Base-by-base conservation (phyloP, 2,329 filamentous ascomycete species). In the Aspergillus arachidicola region DNA sequence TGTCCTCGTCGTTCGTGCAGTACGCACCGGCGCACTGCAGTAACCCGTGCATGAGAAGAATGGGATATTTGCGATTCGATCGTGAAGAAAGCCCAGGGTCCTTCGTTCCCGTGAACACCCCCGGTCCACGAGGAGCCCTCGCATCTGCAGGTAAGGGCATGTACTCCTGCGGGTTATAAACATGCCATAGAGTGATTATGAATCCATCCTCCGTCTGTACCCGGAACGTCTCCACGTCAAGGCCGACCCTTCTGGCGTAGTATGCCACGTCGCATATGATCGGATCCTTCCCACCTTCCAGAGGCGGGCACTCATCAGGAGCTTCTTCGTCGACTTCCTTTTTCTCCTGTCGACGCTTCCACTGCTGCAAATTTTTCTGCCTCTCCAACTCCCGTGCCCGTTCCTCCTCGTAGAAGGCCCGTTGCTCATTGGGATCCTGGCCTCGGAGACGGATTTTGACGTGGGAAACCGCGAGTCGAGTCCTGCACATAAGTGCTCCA, bases 181-280 rank as follows among this genome's bases (percentile, higher is more conserved):
- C 84, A 75, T 97, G 94, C 89, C 92, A 96, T 1, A 97, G 83
- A 26, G 91, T 88, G 65, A 97, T 91, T 53, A 97, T 87, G 74
- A 97, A 97, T 0, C 94, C 94, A 72, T 98, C 94, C 75, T 97
- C 94, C 0, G 94, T 97, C 76, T 96, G 90, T 0, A 97, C 93
- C 57, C 91, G 84, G 71, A 93, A 92, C 11, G 86, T 86, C 73
- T 97, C 94, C 28, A 93, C 87, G 65, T 97, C 93, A 1, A 98
- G 84, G 0, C 94, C 94, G 16, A 97, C 93, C 14, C 94, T 85
- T 23, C 92, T 85, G 1, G 94, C 94, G 74, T 98, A 97, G 74
- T 97, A 95, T 3, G 85, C 85, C 23, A 94, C 87, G 70, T 97
- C 91, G 71, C 91, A 92, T 9, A 91, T 79, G 9, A 97, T 80